Conservation (phyloP, 148 eudicot species). For the Dianthus caryophyllus region DNA sequence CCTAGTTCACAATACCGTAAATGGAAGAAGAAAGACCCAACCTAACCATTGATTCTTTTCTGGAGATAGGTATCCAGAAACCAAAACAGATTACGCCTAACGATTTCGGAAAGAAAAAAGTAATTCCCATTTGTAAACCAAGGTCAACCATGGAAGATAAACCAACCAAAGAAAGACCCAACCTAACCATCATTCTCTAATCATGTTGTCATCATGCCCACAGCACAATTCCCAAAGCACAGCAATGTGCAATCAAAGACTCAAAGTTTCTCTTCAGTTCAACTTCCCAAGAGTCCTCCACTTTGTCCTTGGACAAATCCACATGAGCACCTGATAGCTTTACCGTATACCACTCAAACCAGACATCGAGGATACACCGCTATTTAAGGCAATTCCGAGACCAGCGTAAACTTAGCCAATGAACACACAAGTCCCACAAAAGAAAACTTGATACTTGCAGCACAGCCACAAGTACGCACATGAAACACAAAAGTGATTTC, state of each 20-base stretch:
- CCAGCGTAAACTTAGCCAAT: neutral
- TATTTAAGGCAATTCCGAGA: neutral
- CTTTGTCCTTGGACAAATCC: neutral
- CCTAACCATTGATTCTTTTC: too few species aligned
- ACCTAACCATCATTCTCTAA: too few species aligned
- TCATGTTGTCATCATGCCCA: too few species aligned
- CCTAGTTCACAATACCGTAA: too few species aligned
- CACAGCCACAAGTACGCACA: neutral
- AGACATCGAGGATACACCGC: constrained; percentile 7
- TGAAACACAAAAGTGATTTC: neutral
- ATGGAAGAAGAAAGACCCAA: too few species aligned
- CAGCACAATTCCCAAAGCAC: neutral
- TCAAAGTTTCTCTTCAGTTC: neutral
- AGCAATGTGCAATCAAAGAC: neutral
- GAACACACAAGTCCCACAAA: constrained; percentile 13
- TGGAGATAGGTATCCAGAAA: too few species aligned
- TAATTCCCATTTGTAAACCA: neutral
- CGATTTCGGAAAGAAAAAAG: neutral
- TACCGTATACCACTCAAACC: constrained; percentile 7
- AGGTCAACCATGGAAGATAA: constrained; percentile 2
- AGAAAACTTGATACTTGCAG: constrained; percentile 4
- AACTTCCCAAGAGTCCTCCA: constrained; percentile 8
- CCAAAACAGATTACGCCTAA: neutral
- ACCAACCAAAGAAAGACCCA: constrained; percentile 8
- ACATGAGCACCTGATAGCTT: constrained; percentile 1